Evolutionary conservation across 2,329 filamentous ascomycete species (phyloP).

Genomic region (Ceratocystis albifundus): DNA sequence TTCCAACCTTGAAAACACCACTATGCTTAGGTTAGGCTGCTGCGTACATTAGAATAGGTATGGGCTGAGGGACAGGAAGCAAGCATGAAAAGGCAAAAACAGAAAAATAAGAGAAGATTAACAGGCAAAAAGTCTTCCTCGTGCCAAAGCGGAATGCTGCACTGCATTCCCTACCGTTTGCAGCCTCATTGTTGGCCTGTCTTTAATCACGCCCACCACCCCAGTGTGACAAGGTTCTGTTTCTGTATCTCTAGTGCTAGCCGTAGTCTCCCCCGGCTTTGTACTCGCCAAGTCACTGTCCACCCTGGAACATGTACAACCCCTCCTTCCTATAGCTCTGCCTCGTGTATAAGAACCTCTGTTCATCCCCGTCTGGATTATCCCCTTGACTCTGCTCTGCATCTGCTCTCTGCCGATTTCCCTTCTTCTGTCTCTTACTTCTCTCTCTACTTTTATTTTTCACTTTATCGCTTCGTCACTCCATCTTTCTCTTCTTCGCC

Average conservation of each 20-base stretch:
- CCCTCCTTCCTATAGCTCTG: neutral
- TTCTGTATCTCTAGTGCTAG: neutral
- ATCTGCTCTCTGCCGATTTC: conserved; percentile 18
- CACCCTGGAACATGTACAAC: neutral
- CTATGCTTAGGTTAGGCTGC: too few species aligned
- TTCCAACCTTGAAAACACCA: too few species aligned
- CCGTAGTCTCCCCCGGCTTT: neutral
- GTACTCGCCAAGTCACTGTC: neutral
- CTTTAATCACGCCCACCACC: neutral
- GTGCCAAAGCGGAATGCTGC: neutral
- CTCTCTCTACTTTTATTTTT: conserved; percentile 5
- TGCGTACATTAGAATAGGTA: too few species aligned
- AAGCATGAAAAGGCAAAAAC: neutral
- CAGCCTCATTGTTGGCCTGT: neutral
- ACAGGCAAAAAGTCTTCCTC: neutral
- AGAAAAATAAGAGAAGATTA: neutral
- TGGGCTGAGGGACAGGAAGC: neutral
- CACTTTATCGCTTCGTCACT: too few species aligned
- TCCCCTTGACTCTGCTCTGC: conserved; percentile 3
- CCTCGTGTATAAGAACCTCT: conserved; percentile 23
- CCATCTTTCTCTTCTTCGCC: too few species aligned
- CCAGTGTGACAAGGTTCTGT: neutral
- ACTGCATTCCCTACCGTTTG: neutral
- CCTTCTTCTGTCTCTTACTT: neutral
- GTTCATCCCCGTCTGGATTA: conserved; percentile 4